phyloP scores from a whole-genome alignment of 1,284 basidiomycete species.

The Hymenochaete sp. region DNA sequence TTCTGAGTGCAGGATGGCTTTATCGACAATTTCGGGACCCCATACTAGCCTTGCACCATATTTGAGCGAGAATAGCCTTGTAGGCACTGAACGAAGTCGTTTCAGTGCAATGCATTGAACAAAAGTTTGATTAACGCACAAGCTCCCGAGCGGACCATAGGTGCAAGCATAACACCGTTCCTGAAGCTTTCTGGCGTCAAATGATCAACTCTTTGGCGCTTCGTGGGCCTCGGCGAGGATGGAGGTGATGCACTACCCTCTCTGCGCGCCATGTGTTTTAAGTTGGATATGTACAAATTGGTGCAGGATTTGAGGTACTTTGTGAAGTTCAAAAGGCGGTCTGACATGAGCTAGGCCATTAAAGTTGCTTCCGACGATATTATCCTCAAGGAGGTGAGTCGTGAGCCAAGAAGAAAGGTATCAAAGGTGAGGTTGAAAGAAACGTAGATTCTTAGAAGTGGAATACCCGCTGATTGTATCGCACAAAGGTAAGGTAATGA shows the following conservation, averaged over 20 bases:
- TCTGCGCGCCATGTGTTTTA: constrained; percentile 15
- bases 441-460: no score
- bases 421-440: no score
- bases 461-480: no score
- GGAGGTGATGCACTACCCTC: constrained; percentile 29
- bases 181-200: constrained; percentile 61
- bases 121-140: constrained; percentile 40
- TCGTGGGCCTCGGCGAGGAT: constrained; percentile 35
- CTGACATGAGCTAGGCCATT: no score
- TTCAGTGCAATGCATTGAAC: constrained; percentile 9
- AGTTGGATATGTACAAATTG: constrained; percentile 9
- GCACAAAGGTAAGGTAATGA: no score
- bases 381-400: no score
- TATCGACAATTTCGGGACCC: constrained; percentile 96
- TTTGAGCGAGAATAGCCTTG: constrained; percentile 80
- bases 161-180: constrained; percentile 82
- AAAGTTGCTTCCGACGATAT: no score
- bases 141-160: constrained; percentile 91
- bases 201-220: constrained; percentile 47
- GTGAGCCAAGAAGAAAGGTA: no score
- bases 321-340: no score
- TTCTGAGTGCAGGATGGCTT: constrained; percentile 83
- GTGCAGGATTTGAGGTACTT: neutral
- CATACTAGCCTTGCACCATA: constrained; percentile 94
- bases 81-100: constrained; percentile 50